Base-by-base conservation (phyloP, 2,329 filamentous ascomycete species). In the Tolypocladium ovalisporum region DNA sequence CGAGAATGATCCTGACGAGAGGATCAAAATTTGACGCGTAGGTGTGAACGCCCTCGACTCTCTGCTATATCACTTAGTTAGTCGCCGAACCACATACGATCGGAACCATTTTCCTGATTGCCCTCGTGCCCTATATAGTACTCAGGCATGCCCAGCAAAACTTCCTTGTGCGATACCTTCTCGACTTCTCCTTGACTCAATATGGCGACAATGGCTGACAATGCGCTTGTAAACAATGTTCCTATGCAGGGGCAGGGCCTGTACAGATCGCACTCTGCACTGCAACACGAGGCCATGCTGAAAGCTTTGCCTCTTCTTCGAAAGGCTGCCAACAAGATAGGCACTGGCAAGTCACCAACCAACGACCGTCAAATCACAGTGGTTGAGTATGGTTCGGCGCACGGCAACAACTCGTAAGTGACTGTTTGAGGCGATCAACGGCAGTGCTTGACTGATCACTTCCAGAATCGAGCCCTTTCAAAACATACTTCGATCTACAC, bases 341-440 rank as follows among this genome's bases (percentile, higher is more conserved):
- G 39, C 5, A 22, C 39, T n/a, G 19, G 8, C 17, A 40, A 40
- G 37, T n/a, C 37, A 8, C 6, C 37, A 40, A n/a, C 17, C 17
- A 7, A 9, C 37, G 37, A 40, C 19, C 6, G 19, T 22, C 39
- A 40, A 22, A 19, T 55, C 2, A 55, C 54, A 6, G 19, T 55
- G 4, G 32, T 49, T 32, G 54, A 55, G n/a, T 55, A 55, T 15
- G 54, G 54, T 34, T 55, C 54, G n/a, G 40, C 54, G n/a, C 54
- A 55, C 17, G 54, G 54, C n/a, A 55, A 49, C 17, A 55, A 55
- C 29, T 47, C 54, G 54, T 55, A 24, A 7, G 54, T 49, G 15
- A 1, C 13, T 12, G 2, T 27, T 3, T 19, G 39, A 12, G 19
- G 39, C n/a, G 39, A 4, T n/a, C 39, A 40, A 10, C 19, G 19